Percentiles rank a stretch among this genome's conserved stretches.
phyloP scores from a whole-genome alignment of 495 filamentous ascomycete genomes.

The Diplogelasinospora grovesii region DNA sequence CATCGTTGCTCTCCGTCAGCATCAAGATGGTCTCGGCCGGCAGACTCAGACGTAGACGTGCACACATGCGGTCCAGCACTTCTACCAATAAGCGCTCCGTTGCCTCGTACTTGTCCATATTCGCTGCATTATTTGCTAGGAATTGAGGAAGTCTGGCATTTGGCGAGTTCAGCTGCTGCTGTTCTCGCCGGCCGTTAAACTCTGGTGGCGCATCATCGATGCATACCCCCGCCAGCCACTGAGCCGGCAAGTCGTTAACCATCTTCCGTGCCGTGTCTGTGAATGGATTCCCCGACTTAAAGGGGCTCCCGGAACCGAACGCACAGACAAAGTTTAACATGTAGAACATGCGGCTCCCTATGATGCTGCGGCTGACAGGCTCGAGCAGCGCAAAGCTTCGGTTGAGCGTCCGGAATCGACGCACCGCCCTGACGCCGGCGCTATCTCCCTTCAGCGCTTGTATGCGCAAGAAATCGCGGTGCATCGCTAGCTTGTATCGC shows the following conservation, averaged over 20 bases:
- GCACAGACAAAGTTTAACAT: constrained; percentile 13
- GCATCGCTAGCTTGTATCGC: constrained; percentile 15
- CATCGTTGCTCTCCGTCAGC: constrained; percentile 4
- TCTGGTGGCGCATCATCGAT: no score
- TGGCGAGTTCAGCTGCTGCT: no score
- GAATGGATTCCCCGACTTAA: constrained; percentile 10
- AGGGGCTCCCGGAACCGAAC: constrained; percentile 1
- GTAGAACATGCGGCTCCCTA: constrained; percentile 13
- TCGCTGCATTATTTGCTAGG: no score
- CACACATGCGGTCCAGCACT: constrained; percentile 8
- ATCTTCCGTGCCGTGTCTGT: constrained; percentile 5
- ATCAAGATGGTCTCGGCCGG: constrained; percentile 3
- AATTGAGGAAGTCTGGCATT: no score
- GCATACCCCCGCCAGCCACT: no score
- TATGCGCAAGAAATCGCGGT: constrained; percentile 1
- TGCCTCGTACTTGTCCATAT: no score
- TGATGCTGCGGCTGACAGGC: constrained; percentile 9
- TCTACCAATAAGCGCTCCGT: constrained; percentile 8
- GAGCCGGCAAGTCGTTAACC: background rate
- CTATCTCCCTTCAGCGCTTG: background rate
- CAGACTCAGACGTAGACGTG: constrained; percentile 3
- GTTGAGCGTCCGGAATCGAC: constrained; percentile 10
- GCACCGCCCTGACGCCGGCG: background rate
- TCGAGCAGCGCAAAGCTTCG: constrained; percentile 15
- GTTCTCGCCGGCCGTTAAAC: no score